Evolutionary conservation across 441 rosid genomes (phyloP), one percentile per base, ranked within the genome.

Genomic region (Adansonia madagascariensis): DNA sequence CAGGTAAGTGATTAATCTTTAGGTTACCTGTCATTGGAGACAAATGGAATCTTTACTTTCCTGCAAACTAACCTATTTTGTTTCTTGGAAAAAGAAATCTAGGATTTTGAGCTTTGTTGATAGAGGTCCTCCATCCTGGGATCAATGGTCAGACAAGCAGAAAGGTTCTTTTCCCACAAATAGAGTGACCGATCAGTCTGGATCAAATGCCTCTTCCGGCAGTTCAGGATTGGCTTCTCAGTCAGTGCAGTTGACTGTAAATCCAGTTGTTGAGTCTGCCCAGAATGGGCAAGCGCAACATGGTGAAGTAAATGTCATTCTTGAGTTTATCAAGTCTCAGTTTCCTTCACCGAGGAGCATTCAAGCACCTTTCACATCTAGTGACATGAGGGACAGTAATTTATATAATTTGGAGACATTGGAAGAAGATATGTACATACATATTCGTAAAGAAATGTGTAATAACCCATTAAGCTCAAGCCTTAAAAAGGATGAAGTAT

Each of bases 31-130:
- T 78, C 24, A 66, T 65, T 52, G 70, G 71, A 53, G n/a, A 47
- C 53, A 8, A 39, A 46, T 39, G 14, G 59, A 62, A 8, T 72
- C 47, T 39, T 18, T 12, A 31, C 6, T 17, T 14, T 46, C 43
- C 2, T 75, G 35, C 22, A 24, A 73, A 80, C 74, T 83, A 76
- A 86, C 65, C 18, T 62, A 18, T 73, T 73, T 53, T 65, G 41
- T 75, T 71, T 79, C 71, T 80, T 82, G 77, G 70, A 75, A 74
- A 84, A 81, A 97, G 99, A 97, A 91, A 92, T 97, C 99, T 71
- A 93, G 91, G 92, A 90, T 97, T 82, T 75, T 86, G 87, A 92
- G 94, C 85, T 86, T 94, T 81, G 89, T 88, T 75, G 94, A 94
- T 78, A 89, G 88, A 86, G 94, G 89, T n/a, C 86, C 92, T 72